Conservation (phyloP, 768 basidiomycete species). For the Boletus vinaceobasis region DNA sequence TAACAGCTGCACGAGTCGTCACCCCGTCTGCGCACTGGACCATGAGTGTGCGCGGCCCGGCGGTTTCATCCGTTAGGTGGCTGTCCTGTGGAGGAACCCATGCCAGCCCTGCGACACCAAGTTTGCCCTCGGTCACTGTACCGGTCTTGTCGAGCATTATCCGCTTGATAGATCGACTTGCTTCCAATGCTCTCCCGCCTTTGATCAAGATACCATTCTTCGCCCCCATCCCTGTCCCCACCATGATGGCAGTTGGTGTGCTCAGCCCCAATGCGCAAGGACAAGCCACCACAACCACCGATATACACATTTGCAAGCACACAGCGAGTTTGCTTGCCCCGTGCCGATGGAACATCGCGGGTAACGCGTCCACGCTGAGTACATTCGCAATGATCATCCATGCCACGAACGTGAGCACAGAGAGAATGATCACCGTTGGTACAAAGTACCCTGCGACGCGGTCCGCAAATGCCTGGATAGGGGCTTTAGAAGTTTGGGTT, state of each 20-base stretch:
- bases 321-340: constrained; percentile 86
- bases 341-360: constrained; percentile 78
- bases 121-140: constrained; percentile 93
- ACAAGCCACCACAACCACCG: constrained; percentile 96
- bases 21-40: constrained; percentile 54
- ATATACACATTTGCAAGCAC: constrained; percentile 95
- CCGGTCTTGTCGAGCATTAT: constrained; percentile 97
- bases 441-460: constrained; percentile 94
- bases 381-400: constrained; percentile 79
- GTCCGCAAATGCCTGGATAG: constrained; percentile 97
- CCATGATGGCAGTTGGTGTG: constrained; percentile 99
- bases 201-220: constrained; percentile 98
- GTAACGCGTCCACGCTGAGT: constrained; percentile 56
- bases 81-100: constrained; percentile 57
- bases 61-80: constrained; percentile 15
- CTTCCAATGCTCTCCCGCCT: constrained; percentile 91
- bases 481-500: constrained; percentile 96
- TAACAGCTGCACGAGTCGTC: constrained; percentile 55
- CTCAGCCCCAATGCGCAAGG: constrained; percentile 95
- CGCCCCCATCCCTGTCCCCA: constrained; percentile 95
- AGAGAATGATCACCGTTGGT: constrained; percentile 82
- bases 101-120: constrained; percentile 69
- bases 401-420: constrained; percentile 70
- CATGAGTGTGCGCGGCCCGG: constrained; percentile 11
- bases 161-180: constrained; percentile 74